A percentile compares a stretch with the other conserved stretches of the same genome.
phyloP scores from a whole-genome alignment of 768 basidiomycete species.

The Russula foetens region DNA sequence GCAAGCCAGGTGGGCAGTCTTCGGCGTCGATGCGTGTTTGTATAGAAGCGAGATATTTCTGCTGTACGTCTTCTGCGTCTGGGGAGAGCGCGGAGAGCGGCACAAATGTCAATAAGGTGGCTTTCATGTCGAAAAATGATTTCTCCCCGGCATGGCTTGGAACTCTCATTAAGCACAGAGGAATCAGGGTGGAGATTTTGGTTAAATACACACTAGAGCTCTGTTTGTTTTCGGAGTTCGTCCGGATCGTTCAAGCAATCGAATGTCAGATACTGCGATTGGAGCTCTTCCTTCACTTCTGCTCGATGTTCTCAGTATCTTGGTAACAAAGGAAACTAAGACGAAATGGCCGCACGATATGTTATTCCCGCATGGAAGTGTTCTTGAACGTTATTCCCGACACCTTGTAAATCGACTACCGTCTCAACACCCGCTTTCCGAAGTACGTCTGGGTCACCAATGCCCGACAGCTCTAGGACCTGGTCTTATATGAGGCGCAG shows the following conservation, averaged over 20 bases:
- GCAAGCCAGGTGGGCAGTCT: conserved; percentile 5
- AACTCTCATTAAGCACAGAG: background rate
- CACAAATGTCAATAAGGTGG: background rate
- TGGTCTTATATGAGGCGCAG: background rate
- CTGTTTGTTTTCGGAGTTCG: conserved; percentile 3
- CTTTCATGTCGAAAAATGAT: background rate
- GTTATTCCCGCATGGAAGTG: background rate
- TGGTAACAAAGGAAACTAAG: background rate
- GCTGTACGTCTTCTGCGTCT: conserved; percentile 2
- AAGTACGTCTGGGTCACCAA: conserved; percentile 12
- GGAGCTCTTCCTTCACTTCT: conserved; percentile 13
- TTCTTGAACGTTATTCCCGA: conserved; percentile 19
- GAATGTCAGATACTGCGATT: background rate
- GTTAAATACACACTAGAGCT: conserved; percentile 14
- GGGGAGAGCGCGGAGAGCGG: conserved; percentile 4
- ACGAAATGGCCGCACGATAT: conserved; percentile 3
- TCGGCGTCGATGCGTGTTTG: background rate
- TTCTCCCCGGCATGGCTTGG: background rate
- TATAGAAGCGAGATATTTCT: conserved; percentile 4
- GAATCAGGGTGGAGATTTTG: no score
- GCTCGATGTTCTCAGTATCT: background rate
- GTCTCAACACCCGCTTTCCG: conserved; percentile 3
- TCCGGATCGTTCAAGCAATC: conserved; percentile 11
- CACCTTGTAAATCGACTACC: conserved; percentile 8
- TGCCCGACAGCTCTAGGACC: conserved; percentile 20